Base-by-base conservation (phyloP, 2,329 filamentous ascomycete genomes). In the Arachnopeziza araneosa region DNA sequence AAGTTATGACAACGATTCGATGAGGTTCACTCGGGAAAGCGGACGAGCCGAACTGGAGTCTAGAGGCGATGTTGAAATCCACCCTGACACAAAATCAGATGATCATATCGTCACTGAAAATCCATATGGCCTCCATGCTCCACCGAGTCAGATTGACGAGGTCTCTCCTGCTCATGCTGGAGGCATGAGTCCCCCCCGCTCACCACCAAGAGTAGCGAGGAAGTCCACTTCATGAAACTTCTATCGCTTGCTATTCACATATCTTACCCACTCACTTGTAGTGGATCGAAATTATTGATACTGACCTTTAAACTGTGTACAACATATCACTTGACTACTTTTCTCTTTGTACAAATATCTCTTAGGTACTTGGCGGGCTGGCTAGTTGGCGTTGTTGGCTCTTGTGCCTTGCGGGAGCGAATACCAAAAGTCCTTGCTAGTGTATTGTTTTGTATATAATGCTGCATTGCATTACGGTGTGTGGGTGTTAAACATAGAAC, bases 1-100 rank as follows among this genome's bases (percentile, higher is more conserved):
- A 9, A 75, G 73, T 54, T 62, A 58, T 21, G 69, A 70, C 19
- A 61, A 61, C 26, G 70, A 71, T 24, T 64, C 64, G 36, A 67
- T 64, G 67, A 66, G 64, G 56, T 75, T 66, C 62, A 65, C 62
- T 59, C 70, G 69, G 10, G 55, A 59, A 14, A 64, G 63, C 50
- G 67, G 60, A 55, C 61, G 66, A 53, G 63, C 64, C 12, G 77
- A 80, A 52, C 67, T 79, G 0, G 78, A 79, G 58, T 67, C 67
- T 1, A 73, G 74, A 63, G 75, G 73, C 48, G 77, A 72, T 57
- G 70, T 80, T 55, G 77, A 80, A 49, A 69, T 79, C 5, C 79
- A 82, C 60, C 78, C 80, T 0, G 76, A 75, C 22, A 82, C 80
- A 4, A 77, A 75, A 58, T 68, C 76, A 1, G 75, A 75, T 50